Evolutionary conservation across 2,329 filamentous ascomycete genomes (phyloP).

Genomic region (Aureobasidium zeae): DNA sequence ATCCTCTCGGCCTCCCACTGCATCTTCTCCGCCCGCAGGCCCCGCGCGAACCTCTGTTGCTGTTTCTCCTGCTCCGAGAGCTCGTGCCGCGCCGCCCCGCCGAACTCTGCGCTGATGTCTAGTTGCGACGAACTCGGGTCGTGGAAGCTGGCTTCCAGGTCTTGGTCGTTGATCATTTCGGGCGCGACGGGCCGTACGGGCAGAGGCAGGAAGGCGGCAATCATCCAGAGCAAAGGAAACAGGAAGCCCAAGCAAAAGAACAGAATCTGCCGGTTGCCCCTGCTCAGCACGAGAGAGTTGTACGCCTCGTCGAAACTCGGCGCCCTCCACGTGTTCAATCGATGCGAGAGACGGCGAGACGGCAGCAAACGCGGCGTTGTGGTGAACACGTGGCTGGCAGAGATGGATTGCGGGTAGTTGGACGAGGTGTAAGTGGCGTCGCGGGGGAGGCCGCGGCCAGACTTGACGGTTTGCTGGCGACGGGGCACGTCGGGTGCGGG

Average conservation of each 20-base stretch:
- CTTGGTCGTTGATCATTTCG: constrained; percentile 24
- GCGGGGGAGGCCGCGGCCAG: constrained; percentile 2
- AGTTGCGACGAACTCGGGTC: background rate
- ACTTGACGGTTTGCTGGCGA: background rate
- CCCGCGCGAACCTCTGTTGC: background rate
- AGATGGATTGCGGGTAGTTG: constrained; percentile 4
- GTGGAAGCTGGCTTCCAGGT: constrained; percentile 1
- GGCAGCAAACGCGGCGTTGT: constrained; percentile 25
- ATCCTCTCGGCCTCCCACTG: constrained; percentile 26
- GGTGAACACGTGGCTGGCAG: constrained; percentile 18
- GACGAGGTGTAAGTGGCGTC: constrained; percentile 9
- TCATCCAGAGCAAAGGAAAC: constrained; percentile 29
- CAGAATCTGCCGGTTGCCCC: constrained; percentile 29
- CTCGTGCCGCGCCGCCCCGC: no score
- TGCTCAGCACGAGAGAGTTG: constrained; percentile 25
- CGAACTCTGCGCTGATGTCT: no score
- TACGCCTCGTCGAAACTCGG: constrained; percentile 29
- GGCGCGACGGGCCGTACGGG: constrained; percentile 22
- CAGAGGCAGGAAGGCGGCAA: constrained; percentile 28
- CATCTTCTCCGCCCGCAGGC: constrained; percentile 7
- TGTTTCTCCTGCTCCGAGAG: constrained; percentile 11
- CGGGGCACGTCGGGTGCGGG: constrained; percentile 1
- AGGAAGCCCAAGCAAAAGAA: constrained; percentile 30
- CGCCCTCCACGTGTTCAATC: constrained; percentile 26
- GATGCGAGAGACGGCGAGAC: constrained; percentile 20